Conservation (phyloP, 305 asterid species). For the Ilex paraguariensis region DNA sequence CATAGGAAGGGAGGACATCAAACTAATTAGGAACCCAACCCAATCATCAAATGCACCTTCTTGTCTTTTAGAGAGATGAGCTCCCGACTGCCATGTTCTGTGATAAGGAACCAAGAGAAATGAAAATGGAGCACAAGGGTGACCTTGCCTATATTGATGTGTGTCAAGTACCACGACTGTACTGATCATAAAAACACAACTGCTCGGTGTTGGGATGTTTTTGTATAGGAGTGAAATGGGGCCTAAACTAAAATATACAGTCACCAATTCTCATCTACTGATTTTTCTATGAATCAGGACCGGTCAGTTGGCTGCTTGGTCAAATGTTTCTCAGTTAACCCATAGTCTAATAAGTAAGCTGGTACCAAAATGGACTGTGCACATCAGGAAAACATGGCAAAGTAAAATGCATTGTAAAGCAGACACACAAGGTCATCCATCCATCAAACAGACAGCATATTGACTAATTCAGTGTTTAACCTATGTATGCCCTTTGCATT, state of each 20-base stretch:
- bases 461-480: too few species aligned
- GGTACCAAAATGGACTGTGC: background rate
- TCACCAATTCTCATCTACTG: too few species aligned
- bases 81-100: background rate
- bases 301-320: too few species aligned
- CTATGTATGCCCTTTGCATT: too few species aligned
- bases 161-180: background rate
- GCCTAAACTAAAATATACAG: too few species aligned
- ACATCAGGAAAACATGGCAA: background rate
- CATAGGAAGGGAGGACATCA: background rate
- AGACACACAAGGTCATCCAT: background rate
- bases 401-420: background rate
- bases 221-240: background rate
- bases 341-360: too few species aligned
- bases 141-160: background rate
- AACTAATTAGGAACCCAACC: background rate
- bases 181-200: background rate
- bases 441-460: conserved; percentile 1
- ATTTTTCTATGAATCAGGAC: too few species aligned
- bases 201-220: background rate
- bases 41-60: background rate
- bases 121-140: background rate
- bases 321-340: too few species aligned
- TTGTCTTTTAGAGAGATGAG: background rate
- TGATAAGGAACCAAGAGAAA: background rate